Conservation (phyloP, 306 rosid genomes). For the Acacia confusa region DNA sequence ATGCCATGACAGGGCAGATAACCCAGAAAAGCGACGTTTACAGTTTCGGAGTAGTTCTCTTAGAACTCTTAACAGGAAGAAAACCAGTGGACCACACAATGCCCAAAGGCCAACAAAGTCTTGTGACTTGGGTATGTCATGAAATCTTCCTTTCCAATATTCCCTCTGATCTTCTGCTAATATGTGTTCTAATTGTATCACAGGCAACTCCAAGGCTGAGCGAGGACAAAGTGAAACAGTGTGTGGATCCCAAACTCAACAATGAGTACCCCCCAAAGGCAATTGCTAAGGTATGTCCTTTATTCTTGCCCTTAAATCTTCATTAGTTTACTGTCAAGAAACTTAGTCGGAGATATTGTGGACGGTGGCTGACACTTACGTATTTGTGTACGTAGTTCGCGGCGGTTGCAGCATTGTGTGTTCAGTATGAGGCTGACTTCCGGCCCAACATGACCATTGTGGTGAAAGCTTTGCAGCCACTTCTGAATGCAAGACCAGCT, state of each 20-base stretch:
- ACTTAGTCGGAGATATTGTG: not conserved
- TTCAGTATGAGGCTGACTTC: slow-evolving; percentile 97
- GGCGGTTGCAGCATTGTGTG: slow-evolving; percentile 98
- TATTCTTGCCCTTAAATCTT: not conserved
- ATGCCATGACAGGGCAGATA: slow-evolving; percentile 98
- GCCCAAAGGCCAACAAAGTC: slow-evolving; percentile 99
- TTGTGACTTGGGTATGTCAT: slow-evolving; percentile 93
- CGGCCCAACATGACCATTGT: slow-evolving; percentile 98
- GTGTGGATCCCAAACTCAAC: slow-evolving; percentile 96
- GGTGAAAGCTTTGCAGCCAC: slow-evolving; percentile 96
- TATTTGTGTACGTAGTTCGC: slow-evolving; percentile 73
- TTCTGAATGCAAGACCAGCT: slow-evolving; percentile 79
- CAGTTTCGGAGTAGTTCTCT: slow-evolving; percentile 95
- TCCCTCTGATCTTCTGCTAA: slow-evolving; percentile 11
- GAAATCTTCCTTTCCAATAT: not conserved
- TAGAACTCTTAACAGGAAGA: slow-evolving; percentile 94
- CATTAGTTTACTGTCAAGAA: not conserved
- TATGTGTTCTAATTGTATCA: not conserved
- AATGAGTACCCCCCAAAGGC: slow-evolving; percentile 95
- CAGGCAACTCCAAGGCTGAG: slow-evolving; percentile 99
- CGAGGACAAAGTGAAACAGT: slow-evolving; percentile 97
- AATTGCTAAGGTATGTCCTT: slow-evolving; percentile 76
- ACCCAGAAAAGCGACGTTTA: slow-evolving; percentile 97
- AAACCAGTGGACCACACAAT: slow-evolving; percentile 97
- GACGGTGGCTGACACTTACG: not conserved